phyloP scores from a whole-genome alignment of 352 stramenopile species.

The Phytophthora sojae region DNA sequence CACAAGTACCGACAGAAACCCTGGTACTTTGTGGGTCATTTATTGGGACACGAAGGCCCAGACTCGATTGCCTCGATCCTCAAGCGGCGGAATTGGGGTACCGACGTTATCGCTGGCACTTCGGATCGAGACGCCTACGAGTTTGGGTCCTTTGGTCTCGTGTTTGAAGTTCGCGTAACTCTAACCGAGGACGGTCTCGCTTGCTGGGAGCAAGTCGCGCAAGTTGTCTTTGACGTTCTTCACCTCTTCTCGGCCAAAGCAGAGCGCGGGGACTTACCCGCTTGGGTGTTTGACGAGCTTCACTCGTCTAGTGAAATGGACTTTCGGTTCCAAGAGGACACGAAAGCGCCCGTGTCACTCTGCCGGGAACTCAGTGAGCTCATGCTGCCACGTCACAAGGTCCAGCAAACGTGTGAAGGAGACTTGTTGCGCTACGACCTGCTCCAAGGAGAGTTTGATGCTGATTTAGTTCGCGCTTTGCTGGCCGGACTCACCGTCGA shows the following conservation, averaged over 20 bases:
- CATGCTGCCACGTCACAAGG: constrained; percentile 55
- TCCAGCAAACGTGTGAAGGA: constrained; percentile 33
- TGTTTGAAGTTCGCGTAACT: constrained; percentile 65
- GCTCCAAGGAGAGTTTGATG: constrained; percentile 60
- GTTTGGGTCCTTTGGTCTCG: constrained; percentile 62
- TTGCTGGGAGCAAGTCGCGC: constrained; percentile 54
- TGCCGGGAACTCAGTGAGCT: constrained; percentile 63
- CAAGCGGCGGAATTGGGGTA: constrained; percentile 51
- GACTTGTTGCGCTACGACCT: constrained; percentile 71
- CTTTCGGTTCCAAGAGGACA: constrained; percentile 76
- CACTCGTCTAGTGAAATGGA: constrained; percentile 52
- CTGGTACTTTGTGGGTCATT: constrained; percentile 54
- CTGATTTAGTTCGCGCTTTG: constrained; percentile 29
- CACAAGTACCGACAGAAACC: constrained; percentile 58
- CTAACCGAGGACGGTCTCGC: constrained; percentile 53
- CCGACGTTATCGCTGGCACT: constrained; percentile 55
- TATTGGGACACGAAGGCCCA: constrained; percentile 64
- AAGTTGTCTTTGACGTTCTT: constrained; percentile 60
- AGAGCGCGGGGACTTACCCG: constrained; percentile 24
- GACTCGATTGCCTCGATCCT: constrained; percentile 52
- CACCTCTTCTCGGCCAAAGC: constrained; percentile 25
- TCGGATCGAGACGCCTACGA: constrained; percentile 65
- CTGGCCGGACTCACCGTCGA: constrained; percentile 51
- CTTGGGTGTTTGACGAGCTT: constrained; percentile 71
- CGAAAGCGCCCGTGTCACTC: constrained; percentile 34